Evolutionary conservation across 1,284 basidiomycete species (phyloP), one percentile per base, ranked within the genome.

Genomic region (Irpex sp.): DNA sequence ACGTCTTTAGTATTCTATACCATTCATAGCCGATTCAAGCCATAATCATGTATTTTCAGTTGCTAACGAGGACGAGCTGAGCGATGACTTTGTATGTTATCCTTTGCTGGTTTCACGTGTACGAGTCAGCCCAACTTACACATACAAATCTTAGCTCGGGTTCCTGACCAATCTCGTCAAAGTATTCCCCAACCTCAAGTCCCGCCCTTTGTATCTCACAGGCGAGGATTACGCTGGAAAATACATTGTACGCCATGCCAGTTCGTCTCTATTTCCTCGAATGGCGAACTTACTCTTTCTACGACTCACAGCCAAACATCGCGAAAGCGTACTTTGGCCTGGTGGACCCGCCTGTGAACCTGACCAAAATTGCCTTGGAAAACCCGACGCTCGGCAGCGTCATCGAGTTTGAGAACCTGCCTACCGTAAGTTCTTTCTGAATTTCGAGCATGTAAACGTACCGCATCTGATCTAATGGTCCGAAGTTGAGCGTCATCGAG

Each of bases 341-440:
- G 70, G 64, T 75, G 1, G 79, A 82, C 42, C 85, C 86, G n/a
- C 87, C 87, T 2, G 83, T 88, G 33, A 82, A 80, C 4, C 75
- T 89, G 33, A 74, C 77, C 1, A 85, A 83, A 67, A 81, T 89
- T 58, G 83, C 80, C 18, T 87, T 89, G 51, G 87, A 87, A n/a
- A 84, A 89, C 70, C 86, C 83, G 4, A 72, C 82, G 12, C 76
- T 87, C 28, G 74, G 77, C 1, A 74, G 79, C 23, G 75, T 67
- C 35, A 74, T 78, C 60, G 78, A 80, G 16, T 85, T 80, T 57
- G 75, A 78, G 58, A 33, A 53, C 83, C 0, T 85, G 77, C 67
- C 87, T 83, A 10, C 88, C 82, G 86, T 88, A 68, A 68, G 78
- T 42, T 33, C 28, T 33, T 33, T 33, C 28, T n/a, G 39, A 3